Conservation (phyloP, 2,329 filamentous ascomycete species). For the Pseudogymnoascus sp. region DNA sequence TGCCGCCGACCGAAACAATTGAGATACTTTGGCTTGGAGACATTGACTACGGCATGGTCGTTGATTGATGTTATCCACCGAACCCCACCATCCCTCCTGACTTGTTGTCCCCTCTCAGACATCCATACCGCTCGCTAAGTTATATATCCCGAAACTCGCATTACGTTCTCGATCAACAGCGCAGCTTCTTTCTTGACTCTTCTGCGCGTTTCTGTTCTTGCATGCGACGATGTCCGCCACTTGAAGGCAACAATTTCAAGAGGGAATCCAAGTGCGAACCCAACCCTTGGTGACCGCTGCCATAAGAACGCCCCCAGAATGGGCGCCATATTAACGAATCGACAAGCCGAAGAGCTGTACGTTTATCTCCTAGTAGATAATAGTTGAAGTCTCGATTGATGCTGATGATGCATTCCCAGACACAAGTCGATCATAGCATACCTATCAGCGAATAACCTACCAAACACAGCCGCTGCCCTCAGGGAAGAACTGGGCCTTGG, state of each 20-base stretch:
- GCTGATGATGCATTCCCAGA: conserved; percentile 37
- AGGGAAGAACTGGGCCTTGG: conserved; percentile 69
- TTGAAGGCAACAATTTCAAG: neutral
- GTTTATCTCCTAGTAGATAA: neutral
- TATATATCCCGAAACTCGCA: conserved; percentile 2
- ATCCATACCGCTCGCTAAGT: conserved; percentile 8
- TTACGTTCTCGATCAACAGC: neutral
- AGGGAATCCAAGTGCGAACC: neutral
- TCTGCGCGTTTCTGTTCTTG: conserved; percentile 2
- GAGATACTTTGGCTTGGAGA: neutral
- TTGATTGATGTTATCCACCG: conserved; percentile 6
- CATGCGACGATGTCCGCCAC: neutral
- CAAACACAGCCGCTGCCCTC: conserved; percentile 60
- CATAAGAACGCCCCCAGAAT: neutral
- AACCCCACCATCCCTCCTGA: conserved; percentile 1
- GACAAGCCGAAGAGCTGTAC: conserved; percentile 6
- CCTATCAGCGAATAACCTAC: conserved; percentile 63
- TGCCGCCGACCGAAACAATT: neutral
- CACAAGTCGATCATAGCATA: conserved; percentile 94
- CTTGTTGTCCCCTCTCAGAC: neutral
- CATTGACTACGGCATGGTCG: neutral
- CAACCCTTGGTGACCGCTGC: neutral
- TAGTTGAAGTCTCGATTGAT: neutral
- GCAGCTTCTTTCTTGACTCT: neutral
- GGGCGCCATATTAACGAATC: conserved; percentile 3